Percentiles rank a stretch among this genome's conserved stretches.
Evolutionary conservation across 257 asterid species (phyloP).

Genomic region (Plantago elongata): DNA sequence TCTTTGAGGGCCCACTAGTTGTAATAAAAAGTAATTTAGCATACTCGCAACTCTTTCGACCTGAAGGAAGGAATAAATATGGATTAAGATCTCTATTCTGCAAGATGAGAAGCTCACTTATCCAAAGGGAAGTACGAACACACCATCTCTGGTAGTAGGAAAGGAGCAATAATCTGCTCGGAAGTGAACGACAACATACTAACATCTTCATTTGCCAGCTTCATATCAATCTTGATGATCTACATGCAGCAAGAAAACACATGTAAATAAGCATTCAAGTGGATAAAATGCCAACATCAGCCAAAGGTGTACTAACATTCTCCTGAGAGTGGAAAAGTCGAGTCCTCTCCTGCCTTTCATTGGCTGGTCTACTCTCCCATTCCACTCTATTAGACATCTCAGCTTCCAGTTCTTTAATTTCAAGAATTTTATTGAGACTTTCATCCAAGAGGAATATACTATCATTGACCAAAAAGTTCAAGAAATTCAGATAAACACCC

Average conservation of each 20-base stretch:
- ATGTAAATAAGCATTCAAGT: conserved; percentile 18
- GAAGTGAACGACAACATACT: conserved; percentile 89
- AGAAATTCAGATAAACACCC: conserved; percentile 87
- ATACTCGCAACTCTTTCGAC: conserved; percentile 98
- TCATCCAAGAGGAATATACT: conserved; percentile 93
- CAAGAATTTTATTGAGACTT: conserved; percentile 96
- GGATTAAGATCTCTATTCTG: background rate
- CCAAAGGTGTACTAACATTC: conserved; percentile 54
- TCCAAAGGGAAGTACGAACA: conserved; percentile 14
- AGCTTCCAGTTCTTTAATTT: conserved; percentile 87
- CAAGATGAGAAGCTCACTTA: conserved; percentile 15
- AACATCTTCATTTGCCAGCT: conserved; percentile 96
- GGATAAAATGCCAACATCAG: conserved; percentile 5
- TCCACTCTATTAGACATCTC: conserved; percentile 91
- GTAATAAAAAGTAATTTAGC: conserved; percentile 89
- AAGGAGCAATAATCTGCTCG: conserved; percentile 89
- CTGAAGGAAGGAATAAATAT: conserved; percentile 33
- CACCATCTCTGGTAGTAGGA: conserved; percentile 96
- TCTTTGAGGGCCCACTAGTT: conserved; percentile 96
- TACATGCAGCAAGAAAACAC: conserved; percentile 29
- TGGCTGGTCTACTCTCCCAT: conserved; percentile 92
- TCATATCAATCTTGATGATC: conserved; percentile 96
- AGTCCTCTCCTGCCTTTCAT: conserved; percentile 97
- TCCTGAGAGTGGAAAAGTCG: conserved; percentile 93
- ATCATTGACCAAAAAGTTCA: conserved; percentile 88